Percentiles rank a stretch among this genome's conserved stretches.
Evolutionary conservation across 257 asterid genomes (phyloP).

Genomic region (Thymus mandschuricus): DNA sequence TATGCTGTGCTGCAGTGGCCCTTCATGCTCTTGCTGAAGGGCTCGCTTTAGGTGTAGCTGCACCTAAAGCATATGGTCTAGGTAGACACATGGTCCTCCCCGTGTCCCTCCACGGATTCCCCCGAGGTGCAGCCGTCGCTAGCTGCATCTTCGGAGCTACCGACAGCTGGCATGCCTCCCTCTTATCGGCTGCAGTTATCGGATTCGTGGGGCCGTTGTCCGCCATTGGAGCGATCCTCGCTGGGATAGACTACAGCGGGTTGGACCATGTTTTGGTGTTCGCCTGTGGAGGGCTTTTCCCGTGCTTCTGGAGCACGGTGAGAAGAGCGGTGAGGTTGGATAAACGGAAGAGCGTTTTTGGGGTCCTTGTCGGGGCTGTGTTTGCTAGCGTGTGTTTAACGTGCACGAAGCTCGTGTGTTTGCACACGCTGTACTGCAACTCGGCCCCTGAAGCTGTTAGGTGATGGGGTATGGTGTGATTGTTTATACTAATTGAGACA

Average conservation of each 20-base stretch:
- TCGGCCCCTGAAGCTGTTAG: conserved; percentile 99
- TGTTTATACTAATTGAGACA: conserved; percentile 7
- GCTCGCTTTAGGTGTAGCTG: conserved; percentile 95
- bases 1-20: conserved; percentile 75
- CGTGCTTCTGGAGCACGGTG: conserved; percentile 76
- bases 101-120: conserved; percentile 90
- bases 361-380: conserved; percentile 57
- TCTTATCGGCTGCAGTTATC: conserved; percentile 71
- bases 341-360: conserved; percentile 61
- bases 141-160: conserved; percentile 94
- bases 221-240: conserved; percentile 85
- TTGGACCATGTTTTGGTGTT: conserved; percentile 84
- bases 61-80: conserved; percentile 95
- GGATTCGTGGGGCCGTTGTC: conserved; percentile 88
- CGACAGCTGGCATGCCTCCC: conserved; percentile 87
- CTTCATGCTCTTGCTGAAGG: conserved; percentile 95
- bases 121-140: conserved; percentile 97
- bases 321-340: conserved; percentile 73
- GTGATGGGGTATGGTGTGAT: conserved; percentile 38
- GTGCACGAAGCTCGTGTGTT: conserved; percentile 84
- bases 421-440: conserved; percentile 97
- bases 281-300: conserved; percentile 90
- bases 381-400: conserved; percentile 72
- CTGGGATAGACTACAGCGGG: conserved; percentile 90
- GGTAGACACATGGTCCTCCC: conserved; percentile 98